Conservation (phyloP, 345 rosid species). For the Anacardium occidentale region DNA sequence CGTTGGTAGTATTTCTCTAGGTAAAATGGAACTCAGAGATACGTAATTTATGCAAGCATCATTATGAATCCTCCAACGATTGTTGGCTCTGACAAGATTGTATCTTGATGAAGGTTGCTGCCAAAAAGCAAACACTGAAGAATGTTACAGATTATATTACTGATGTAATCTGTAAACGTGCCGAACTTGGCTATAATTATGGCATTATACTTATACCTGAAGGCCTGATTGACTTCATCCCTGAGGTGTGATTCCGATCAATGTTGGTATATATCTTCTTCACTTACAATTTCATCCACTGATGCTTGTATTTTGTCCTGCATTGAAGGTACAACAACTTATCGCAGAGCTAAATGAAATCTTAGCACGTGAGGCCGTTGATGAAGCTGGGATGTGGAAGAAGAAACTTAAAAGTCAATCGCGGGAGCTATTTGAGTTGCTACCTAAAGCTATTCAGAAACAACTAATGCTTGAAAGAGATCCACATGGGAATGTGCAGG, state of each 20-base stretch:
- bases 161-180: constrained; percentile 37
- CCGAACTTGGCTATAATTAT: constrained; percentile 40
- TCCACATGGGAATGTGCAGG: constrained; percentile 54
- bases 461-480: constrained; percentile 45
- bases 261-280: not conserved
- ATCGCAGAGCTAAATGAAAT: constrained; percentile 53
- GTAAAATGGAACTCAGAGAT: not conserved
- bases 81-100: not conserved
- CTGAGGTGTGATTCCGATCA: constrained; percentile 36
- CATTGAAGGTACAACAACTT: constrained; percentile 47
- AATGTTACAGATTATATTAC: constrained; percentile 39
- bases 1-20: too few relatives aligned
- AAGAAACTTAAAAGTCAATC: constrained; percentile 36
- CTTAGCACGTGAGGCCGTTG: constrained; percentile 38
- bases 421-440: constrained; percentile 38
- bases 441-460: constrained; percentile 41
- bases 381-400: constrained; percentile 39
- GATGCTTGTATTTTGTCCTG: not conserved
- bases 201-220: constrained; percentile 56
- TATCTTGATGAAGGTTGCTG: constrained; percentile 33
- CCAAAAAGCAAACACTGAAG: constrained; percentile 38
- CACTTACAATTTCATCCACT: not conserved
- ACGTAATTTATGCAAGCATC: not conserved
- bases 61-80: not conserved
- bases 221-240: constrained; percentile 60